These are phyloP conservation scores for Begonia peltatifolia DNA, from an alignment of 306 rosid genomes.

Conservation along the genomic window DNA sequence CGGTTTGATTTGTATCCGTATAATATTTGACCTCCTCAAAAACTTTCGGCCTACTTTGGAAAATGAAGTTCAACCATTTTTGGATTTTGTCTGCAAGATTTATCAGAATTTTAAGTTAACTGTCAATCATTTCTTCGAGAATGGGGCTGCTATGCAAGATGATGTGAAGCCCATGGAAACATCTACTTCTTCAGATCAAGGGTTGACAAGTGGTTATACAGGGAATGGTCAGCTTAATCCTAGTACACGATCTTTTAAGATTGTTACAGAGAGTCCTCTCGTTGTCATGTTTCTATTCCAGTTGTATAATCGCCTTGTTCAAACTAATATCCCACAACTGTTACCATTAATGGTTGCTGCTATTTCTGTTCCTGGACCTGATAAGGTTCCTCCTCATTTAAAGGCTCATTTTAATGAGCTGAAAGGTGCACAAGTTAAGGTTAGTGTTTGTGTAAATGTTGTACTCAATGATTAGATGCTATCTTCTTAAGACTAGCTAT, in stretches of 20 bases:
- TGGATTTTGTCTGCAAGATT: conserved; percentile 86
- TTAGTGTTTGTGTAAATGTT: conserved; percentile 14
- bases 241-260: conserved; percentile 85
- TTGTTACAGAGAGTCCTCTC: conserved; percentile 91
- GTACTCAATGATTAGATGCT: too few relatives aligned
- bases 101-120: conserved; percentile 80
- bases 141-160: conserved; percentile 37
- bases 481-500: too few relatives aligned
- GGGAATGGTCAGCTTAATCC: conserved; percentile 79
- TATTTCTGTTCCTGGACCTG: conserved; percentile 95
- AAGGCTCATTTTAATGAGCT: conserved; percentile 77
- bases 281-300: conserved; percentile 98
- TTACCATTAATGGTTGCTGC: conserved; percentile 96
- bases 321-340: conserved; percentile 81
- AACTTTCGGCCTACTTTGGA: conserved; percentile 86
- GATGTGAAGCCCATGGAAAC: conserved; percentile 68
- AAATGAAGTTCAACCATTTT: conserved; percentile 84
- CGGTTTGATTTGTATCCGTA: conserved; percentile 76
- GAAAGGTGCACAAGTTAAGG: conserved; percentile 99
- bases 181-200: conserved; percentile 51
- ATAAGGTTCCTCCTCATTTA: conserved; percentile 69
- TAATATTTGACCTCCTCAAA: conserved; percentile 86
- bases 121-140: conserved; percentile 82
- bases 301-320: conserved; percentile 85
- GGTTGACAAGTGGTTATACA: conserved; percentile 25